A percentile compares a stretch with the other conserved stretches of the same genome.
Evolutionary conservation across 805 yeast species (phyloP).

Genomic region (Ogataea thermomethanolica): DNA sequence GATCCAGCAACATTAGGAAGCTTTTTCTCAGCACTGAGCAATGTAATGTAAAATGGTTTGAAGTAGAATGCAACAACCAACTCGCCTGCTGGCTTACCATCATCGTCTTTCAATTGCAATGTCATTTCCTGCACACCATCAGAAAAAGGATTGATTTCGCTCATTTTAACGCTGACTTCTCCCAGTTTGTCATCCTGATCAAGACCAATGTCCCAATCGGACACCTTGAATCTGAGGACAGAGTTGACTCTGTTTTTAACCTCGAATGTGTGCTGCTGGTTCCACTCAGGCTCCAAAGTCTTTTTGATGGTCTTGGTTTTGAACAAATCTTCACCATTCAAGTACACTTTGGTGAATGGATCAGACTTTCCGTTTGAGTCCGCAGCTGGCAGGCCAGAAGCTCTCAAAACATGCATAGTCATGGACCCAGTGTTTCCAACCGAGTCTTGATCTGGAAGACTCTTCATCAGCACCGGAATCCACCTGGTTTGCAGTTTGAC

Average conservation of each 20-base stretch:
- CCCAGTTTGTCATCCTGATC: conserved; percentile 84
- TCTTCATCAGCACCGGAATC: conserved; percentile 65
- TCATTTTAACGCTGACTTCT: conserved; percentile 51
- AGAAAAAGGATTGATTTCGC: conserved; percentile 56
- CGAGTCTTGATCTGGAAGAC: conserved; percentile 71
- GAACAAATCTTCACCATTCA: conserved; percentile 61
- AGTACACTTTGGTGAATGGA: conserved; percentile 72
- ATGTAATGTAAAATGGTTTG: conserved; percentile 62
- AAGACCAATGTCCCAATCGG: conserved; percentile 94
- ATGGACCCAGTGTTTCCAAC: conserved; percentile 72
- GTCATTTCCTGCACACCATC: conserved; percentile 43
- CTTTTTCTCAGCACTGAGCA: conserved; percentile 38
- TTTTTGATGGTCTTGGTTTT: conserved; percentile 81
- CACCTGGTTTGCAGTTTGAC: conserved; percentile 62
- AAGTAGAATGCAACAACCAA: conserved; percentile 58
- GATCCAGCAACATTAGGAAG: conserved; percentile 36
- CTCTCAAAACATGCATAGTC: conserved; percentile 57
- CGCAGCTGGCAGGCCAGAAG: conserved; percentile 71
- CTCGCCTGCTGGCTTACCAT: conserved; percentile 59
- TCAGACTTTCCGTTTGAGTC: conserved; percentile 92
- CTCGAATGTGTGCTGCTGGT: conserved; percentile 59
- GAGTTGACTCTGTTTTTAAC: conserved; percentile 63
- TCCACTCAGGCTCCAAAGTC: conserved; percentile 88
- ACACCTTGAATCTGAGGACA: conserved; percentile 51
- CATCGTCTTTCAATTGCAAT: conserved; percentile 50